Percentiles rank a stretch among this genome's conserved stretches.
phyloP scores from a whole-genome alignment of 495 filamentous ascomycete species.

The Acidomyces sp. region DNA sequence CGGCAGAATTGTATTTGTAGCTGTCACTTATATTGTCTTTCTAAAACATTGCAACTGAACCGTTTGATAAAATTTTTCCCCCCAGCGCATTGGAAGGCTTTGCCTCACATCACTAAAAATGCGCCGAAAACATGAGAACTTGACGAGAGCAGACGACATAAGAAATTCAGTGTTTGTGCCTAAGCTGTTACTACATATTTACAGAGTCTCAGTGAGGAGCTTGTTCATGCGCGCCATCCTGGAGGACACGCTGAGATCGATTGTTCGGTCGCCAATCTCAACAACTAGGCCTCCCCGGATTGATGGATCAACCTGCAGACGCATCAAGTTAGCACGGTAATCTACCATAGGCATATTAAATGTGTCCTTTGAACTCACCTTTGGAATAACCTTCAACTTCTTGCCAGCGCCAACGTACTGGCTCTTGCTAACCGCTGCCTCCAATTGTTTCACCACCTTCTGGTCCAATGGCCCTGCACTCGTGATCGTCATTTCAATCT shows the following conservation, averaged over 20 bases:
- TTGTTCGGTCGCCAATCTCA: constrained; percentile 94
- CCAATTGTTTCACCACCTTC: constrained; percentile 72
- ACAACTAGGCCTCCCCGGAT: constrained; percentile 89
- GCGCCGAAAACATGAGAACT: too few relatives aligned
- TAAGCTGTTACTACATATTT: constrained; percentile 42
- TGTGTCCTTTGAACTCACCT: constrained; percentile 48
- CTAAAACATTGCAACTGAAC: too few relatives aligned
- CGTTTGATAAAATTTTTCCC: too few relatives aligned
- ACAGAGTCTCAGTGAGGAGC: constrained; percentile 88
- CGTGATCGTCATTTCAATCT: constrained; percentile 83
- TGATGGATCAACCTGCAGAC: constrained; percentile 69
- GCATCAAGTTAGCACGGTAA: constrained; percentile 5
- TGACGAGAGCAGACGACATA: too few relatives aligned
- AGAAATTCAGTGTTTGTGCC: too few relatives aligned
- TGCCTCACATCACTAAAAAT: too few relatives aligned
- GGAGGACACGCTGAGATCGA: constrained; percentile 88
- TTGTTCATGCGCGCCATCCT: constrained; percentile 99
- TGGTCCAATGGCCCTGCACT: constrained; percentile 80
- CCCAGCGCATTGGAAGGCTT: too few relatives aligned
- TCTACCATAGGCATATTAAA: too few relatives aligned
- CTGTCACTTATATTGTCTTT: too few relatives aligned
- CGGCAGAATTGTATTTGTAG: too few relatives aligned
- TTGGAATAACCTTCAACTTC: constrained; percentile 93
- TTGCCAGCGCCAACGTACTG: constrained; percentile 78
- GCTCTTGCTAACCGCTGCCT: constrained; percentile 80